Percentiles rank a stretch among this genome's conserved stretches.
phyloP scores from a whole-genome alignment of 1,284 basidiomycete genomes.

The Leccinum insolens region DNA sequence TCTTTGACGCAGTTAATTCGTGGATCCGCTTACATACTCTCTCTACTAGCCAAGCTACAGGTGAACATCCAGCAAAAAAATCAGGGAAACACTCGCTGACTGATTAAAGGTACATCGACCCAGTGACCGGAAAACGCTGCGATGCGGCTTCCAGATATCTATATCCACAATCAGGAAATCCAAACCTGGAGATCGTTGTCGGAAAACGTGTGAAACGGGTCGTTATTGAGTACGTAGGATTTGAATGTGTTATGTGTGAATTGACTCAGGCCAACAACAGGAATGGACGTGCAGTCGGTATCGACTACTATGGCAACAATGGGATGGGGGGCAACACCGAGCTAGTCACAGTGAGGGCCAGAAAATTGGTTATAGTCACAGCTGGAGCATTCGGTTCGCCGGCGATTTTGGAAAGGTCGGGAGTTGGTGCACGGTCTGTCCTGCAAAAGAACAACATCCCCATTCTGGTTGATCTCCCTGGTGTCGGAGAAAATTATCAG shows the following conservation, averaged over 20 bases:
- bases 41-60: conserved; percentile 9
- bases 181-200: conserved; percentile 44
- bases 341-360: conserved; percentile 38
- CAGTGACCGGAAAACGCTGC: conserved; percentile 54
- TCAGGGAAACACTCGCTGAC: neutral
- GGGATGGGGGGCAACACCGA: conserved; percentile 11
- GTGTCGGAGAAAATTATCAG: conserved; percentile 23
- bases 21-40: neutral
- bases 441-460: too few relatives aligned
- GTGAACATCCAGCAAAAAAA: conserved; percentile 1
- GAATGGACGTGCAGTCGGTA: conserved; percentile 9
- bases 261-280: conserved; percentile 1
- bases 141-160: conserved; percentile 61
- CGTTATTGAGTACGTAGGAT: conserved; percentile 46
- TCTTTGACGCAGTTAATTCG: neutral
- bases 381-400: conserved; percentile 60
- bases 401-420: conserved; percentile 55
- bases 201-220: conserved; percentile 48
- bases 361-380: conserved; percentile 49
- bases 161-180: conserved; percentile 49
- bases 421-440: conserved; percentile 32
- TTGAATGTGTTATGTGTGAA: neutral
- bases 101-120: conserved; percentile 49
- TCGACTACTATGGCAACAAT: conserved; percentile 1
- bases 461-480: too few relatives aligned